phyloP scores from a whole-genome alignment of 2,329 filamentous ascomycete species.

The Metarhizium rileyi region DNA sequence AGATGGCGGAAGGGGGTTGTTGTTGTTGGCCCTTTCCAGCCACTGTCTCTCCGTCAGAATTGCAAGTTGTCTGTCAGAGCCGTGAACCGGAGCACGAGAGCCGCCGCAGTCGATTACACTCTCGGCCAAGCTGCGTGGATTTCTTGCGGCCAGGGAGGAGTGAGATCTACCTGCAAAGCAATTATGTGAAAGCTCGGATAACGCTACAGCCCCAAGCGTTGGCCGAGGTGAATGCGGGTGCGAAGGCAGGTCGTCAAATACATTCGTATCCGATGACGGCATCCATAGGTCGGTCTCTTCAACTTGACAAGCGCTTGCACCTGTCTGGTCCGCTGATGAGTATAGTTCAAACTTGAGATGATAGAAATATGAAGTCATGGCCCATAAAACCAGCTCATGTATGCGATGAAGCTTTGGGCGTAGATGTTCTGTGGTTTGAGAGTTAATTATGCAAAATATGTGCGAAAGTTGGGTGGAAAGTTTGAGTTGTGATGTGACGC shows the following conservation, averaged over 20 bases:
- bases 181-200: not conserved
- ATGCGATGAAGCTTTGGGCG: not conserved
- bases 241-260: constrained; percentile 47
- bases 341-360: constrained; percentile 60
- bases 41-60: constrained; percentile 30
- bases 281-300: constrained; percentile 33
- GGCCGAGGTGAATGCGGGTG: constrained; percentile 26
- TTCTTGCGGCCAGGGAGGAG: not conserved
- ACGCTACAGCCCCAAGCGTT: constrained; percentile 6
- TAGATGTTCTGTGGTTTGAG: not conserved
- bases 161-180: not conserved
- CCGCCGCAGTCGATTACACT: constrained; percentile 42
- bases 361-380: constrained; percentile 54
- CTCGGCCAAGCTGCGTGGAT: not conserved
- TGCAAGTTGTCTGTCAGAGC: constrained; percentile 26
- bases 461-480: not conserved
- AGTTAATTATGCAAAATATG: not conserved
- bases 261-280: constrained; percentile 35
- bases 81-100: constrained; percentile 22
- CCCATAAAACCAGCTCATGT: not conserved
- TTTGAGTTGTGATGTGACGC: not conserved
- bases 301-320: constrained; percentile 7
- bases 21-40: constrained; percentile 29
- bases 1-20: constrained; percentile 33
- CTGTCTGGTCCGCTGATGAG: constrained; percentile 29